Percentiles rank a stretch among this genome's conserved stretches.
Conservation (phyloP, 805 yeast genomes). For the Wickerhamomyces sydowiorum region DNA sequence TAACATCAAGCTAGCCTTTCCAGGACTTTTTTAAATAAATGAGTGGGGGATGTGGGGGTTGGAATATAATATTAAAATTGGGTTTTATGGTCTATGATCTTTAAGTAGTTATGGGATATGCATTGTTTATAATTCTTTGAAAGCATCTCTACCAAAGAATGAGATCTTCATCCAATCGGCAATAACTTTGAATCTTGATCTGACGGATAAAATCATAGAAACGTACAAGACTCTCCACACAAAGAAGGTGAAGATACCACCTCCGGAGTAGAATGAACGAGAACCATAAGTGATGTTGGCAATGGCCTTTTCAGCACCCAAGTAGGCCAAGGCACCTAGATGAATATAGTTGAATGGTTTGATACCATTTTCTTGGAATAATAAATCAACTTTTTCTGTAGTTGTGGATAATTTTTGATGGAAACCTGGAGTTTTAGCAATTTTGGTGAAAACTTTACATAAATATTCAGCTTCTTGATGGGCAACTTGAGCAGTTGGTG, state of each 20-base stretch:
- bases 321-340: slow-evolving; percentile 89
- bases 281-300: slow-evolving; percentile 82
- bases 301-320: slow-evolving; percentile 90
- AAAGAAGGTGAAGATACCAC: slow-evolving; percentile 83
- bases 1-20: background rate
- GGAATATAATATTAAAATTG: too few species aligned
- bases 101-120: too few species aligned
- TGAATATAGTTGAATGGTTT: slow-evolving; percentile 76
- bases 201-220: slow-evolving; percentile 81
- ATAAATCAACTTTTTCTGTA: slow-evolving; percentile 32
- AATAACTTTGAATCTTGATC: slow-evolving; percentile 80
- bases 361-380: slow-evolving; percentile 41
- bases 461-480: slow-evolving; percentile 86
- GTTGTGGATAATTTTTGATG: slow-evolving; percentile 29
- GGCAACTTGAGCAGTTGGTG: slow-evolving; percentile 97
- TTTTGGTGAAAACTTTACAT: slow-evolving; percentile 63
- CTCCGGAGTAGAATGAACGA: slow-evolving; percentile 77
- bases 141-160: slow-evolving; percentile 88
- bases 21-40: background rate
- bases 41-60: background rate
- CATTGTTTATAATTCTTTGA: slow-evolving; percentile 56
- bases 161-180: slow-evolving; percentile 87
- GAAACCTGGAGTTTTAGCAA: slow-evolving; percentile 32
- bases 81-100: too few species aligned
- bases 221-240: slow-evolving; percentile 93